A percentile compares a stretch with the other conserved stretches of the same genome.
These are phyloP conservation scores for Nematocida sp. DNA, from an alignment of 371 early-diverging fungal genomes.

Conservation along the genomic window DNA sequence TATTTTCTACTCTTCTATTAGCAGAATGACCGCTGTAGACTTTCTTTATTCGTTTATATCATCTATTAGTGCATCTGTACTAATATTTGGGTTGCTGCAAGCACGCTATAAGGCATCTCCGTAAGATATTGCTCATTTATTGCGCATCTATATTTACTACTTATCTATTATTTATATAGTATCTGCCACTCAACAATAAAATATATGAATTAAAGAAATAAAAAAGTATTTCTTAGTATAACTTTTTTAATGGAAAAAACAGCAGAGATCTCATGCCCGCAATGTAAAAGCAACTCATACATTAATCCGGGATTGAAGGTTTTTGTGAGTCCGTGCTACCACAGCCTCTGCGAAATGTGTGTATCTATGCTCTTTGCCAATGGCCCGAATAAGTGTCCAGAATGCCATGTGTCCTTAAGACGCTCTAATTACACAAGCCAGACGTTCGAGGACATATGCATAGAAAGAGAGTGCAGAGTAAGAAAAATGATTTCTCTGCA, in stretches of 20 bases:
- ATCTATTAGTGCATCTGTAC: too few species aligned
- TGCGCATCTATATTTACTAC: too few species aligned
- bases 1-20: too few species aligned
- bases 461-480: constrained; percentile 67
- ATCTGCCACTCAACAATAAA: too few species aligned
- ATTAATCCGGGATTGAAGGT: constrained; percentile 82
- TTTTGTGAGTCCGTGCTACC: constrained; percentile 88
- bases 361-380: constrained; percentile 59
- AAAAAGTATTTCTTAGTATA: constrained; percentile 2
- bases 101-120: too few species aligned
- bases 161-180: too few species aligned
- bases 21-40: too few species aligned
- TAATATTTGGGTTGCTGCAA: too few species aligned
- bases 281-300: constrained; percentile 85
- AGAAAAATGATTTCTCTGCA: constrained; percentile 57
- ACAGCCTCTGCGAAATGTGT: constrained; percentile 76
- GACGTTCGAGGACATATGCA: constrained; percentile 67
- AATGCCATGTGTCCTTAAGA: constrained; percentile 64
- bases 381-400: constrained; percentile 67
- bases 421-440: constrained; percentile 66
- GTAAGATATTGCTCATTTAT: too few species aligned
- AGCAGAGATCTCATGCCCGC: constrained; percentile 73
- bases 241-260: constrained; percentile 21
- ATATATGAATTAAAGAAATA: too few species aligned
- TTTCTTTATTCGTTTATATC: too few species aligned